Base-by-base conservation (phyloP, 2,329 filamentous ascomycete genomes). In the Xylariaceae sp. region DNA sequence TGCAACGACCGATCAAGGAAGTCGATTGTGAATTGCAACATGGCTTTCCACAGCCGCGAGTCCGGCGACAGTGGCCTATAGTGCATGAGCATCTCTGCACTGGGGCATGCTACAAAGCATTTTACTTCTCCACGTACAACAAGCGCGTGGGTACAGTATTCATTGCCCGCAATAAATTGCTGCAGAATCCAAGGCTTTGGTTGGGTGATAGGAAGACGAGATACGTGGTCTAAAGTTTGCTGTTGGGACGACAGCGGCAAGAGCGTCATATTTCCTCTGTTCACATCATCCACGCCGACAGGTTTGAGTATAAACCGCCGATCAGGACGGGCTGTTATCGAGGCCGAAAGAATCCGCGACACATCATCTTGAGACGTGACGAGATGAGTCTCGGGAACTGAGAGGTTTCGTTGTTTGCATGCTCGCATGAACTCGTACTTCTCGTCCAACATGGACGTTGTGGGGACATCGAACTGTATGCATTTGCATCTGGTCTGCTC, bases 121-220 rank as follows among this genome's bases (percentile, higher is more conserved):
- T 79, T 79, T 14, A 92, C 78, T 33, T 78, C 68, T 1, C 87
- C 87, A 0, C 74, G 70, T n/a, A 90, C 74, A 4, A 91, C 71
- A 2, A 91, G 73, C 0, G 86, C 72, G 59, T 91, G 87, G 0
- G 88, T 89, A 67, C 85, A 88, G 64, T 84, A 90, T 65, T 90
- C 87, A 0, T 75, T 73, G 1, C 81, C 79, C 0, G 62, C 52
- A 55, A 88, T 80, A 65, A 79, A 89, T 63, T 90, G 82, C 63
- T 92, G 87, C 19, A 90, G 65, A 53, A 90, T 75, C 78, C 84
- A 89, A 0, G 86, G 80, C 2, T 74, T 72, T 0, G 75, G 64
- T 12, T 73, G 67, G 2, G 80, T 81, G 40, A 87, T 80, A 1
- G 66, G 71, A 13, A 90, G 73, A 14, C 72, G 69, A 13, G 74